Evolutionary conservation across 2,329 filamentous ascomycete genomes (phyloP), one percentile per base, ranked within the genome.

Genomic region (Aspergillus neotritici): DNA sequence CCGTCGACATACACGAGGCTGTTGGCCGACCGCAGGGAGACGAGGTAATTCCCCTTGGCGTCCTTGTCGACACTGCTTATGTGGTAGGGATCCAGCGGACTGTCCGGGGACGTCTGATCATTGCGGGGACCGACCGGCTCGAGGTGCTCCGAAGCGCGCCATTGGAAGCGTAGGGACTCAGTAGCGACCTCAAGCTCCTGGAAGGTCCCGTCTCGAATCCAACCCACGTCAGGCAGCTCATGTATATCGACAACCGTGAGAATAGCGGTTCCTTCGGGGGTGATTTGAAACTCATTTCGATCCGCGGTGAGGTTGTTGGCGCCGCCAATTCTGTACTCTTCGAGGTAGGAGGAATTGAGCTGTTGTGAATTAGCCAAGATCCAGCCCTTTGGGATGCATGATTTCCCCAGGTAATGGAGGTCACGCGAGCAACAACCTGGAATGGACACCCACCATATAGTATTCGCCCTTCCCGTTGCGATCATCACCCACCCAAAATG

Each of bases 51-150:
- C 9, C 69, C 73, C 1, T 66, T 60, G 3, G 54, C 48, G 48
- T 75, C 72, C 57, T 77, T 76, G 54, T 74, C 71, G 43, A 77
- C 63, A 34, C 71, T 74, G 57, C 76, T 78, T 56, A 79, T 71
- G 55, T 78, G 76, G 60, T 78, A 77, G 57, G 72, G 78, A 52
- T 79, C 76, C 65, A 70, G 78, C 1, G 73, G 55, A 7, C 45
- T 14, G 4, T 41, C 38, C 43, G 51, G 14, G n/a, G 33, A 48
- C 8, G 48, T 47, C 21, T 25, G 21, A 8, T 25, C 21, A 5
- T 25, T 25, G 21, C 21, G 21, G 7, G 21, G 21, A 25, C 21
- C 55, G 11, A 45, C 44, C 21, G 64, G 44, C 14, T 60, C 40
- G 41, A 73, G 56, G 48, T 75, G 70, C 3, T 74, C 66, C 4